phyloP scores from a whole-genome alignment of 2,329 filamentous ascomycete species.

The Cadophora luteo-olivacea region DNA sequence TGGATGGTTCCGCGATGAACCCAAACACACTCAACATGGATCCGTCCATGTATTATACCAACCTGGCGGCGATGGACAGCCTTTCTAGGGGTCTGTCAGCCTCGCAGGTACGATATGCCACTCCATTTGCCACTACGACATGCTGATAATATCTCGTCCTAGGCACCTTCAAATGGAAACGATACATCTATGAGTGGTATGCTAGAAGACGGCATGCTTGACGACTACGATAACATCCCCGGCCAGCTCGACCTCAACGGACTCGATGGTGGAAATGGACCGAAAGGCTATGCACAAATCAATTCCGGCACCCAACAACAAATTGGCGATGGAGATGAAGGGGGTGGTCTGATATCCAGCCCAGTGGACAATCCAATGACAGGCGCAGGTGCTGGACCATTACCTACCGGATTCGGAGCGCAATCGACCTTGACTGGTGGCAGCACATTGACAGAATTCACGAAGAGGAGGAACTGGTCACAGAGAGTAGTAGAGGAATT shows the following conservation, averaged over 20 bases:
- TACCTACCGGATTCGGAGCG: constrained; percentile 42
- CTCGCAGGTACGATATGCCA: constrained; percentile 38
- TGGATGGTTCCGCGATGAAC: constrained; percentile 33
- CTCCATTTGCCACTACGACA: constrained; percentile 13
- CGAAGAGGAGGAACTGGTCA: constrained; percentile 78
- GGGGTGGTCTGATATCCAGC: constrained; percentile 21
- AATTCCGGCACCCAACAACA: constrained; percentile 32
- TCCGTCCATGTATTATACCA: constrained; percentile 39
- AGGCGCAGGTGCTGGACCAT: constrained; percentile 42
- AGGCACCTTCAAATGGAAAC: constrained; percentile 32
- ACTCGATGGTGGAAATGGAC: constrained; percentile 31
- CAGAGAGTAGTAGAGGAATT: constrained; percentile 89
- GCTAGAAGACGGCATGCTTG: constrained; percentile 52
- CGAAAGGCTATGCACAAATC: constrained; percentile 41
- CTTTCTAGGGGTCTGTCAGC: constrained; percentile 36
- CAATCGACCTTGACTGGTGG: constrained; percentile 42
- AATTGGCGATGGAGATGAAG: constrained; percentile 30
- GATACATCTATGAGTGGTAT: constrained; percentile 48
- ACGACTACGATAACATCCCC: constrained; percentile 48
- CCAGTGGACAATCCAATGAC: constrained; percentile 35
- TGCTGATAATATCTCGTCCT: constrained; percentile 19
- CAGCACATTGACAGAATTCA: constrained; percentile 69
- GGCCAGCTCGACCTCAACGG: constrained; percentile 52
- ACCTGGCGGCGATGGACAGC: constrained; percentile 31
- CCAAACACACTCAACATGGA: constrained; percentile 38